Conservation (phyloP, 2,329 filamentous ascomycete species). For the Cytospora paraplurivora region DNA sequence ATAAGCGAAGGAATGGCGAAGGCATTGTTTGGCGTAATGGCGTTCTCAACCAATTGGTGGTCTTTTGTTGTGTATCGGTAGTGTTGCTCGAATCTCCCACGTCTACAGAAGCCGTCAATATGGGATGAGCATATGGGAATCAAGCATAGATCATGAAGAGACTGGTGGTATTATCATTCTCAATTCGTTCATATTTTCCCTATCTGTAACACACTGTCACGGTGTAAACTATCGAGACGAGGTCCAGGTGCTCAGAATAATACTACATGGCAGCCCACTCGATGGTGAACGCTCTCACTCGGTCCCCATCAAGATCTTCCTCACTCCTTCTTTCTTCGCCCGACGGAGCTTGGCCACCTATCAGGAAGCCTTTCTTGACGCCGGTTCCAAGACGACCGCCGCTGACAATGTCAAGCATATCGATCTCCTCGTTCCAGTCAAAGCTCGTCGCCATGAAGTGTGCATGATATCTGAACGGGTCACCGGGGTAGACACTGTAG, state of each 20-base stretch:
- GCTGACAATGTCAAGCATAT: conserved; percentile 80
- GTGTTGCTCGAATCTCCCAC: neutral
- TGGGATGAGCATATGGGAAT: neutral
- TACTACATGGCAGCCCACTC: conserved; percentile 90
- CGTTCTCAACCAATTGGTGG: conserved; percentile 1
- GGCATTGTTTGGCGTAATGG: conserved; percentile 23
- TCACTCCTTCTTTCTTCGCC: conserved; percentile 32
- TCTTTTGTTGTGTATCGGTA: conserved; percentile 3
- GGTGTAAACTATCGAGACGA: neutral
- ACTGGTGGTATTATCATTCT: neutral
- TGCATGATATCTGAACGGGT: conserved; percentile 91
- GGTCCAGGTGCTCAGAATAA: conserved; percentile 11
- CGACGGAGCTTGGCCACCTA: conserved; percentile 66
- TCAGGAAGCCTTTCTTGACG: conserved; percentile 92
- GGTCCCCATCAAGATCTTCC: conserved; percentile 37
- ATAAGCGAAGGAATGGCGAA: conserved; percentile 17
- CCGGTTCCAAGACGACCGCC: conserved; percentile 88
- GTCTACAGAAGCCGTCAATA: conserved; percentile 2
- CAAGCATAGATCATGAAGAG: conserved; percentile 3
- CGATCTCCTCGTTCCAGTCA: conserved; percentile 85
- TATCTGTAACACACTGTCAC: neutral
- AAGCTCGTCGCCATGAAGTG: conserved; percentile 87
- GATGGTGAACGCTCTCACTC: conserved; percentile 75
- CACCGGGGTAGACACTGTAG: conserved; percentile 93
- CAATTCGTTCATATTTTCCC: neutral